A percentile compares a stretch with the other conserved stretches of the same genome.
These are phyloP conservation scores for Sarcodon sp. DNA, from an alignment of 768 basidiomycete genomes.

Conservation along the genomic window DNA sequence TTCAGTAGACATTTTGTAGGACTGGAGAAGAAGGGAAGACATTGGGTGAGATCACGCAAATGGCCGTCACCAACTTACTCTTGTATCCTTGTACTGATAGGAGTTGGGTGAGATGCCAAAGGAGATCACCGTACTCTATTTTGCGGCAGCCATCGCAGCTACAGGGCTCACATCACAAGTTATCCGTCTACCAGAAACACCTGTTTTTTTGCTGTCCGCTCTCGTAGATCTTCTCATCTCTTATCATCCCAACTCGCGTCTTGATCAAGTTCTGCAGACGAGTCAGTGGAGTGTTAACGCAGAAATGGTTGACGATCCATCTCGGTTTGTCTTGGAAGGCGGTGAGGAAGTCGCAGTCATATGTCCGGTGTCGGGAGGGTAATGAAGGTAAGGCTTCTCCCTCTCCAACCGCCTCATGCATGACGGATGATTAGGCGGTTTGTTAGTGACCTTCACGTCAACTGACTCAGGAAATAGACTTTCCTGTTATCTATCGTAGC, in stretches of 20 bases:
- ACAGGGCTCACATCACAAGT: constrained; percentile 43
- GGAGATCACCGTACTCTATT: constrained; percentile 34
- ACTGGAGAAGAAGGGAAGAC: neutral
- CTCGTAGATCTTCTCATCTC: constrained; percentile 38
- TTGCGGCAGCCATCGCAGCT: constrained; percentile 57
- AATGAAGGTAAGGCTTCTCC: neutral
- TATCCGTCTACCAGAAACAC: constrained; percentile 28
- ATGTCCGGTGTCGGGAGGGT: constrained; percentile 75
- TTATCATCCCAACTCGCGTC: constrained; percentile 35
- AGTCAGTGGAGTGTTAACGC: constrained; percentile 74
- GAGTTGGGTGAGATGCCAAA: neutral
- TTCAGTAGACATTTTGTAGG: neutral
- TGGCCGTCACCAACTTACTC: neutral
- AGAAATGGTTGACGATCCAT: constrained; percentile 61
- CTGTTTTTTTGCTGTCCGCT: constrained; percentile 34
- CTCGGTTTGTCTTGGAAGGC: constrained; percentile 35
- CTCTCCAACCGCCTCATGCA: no score
- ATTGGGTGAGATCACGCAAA: neutral
- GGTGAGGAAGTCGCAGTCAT: constrained; percentile 76
- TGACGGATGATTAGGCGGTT: no score
- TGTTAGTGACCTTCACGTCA: no score
- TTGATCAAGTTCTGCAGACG: constrained; percentile 40
- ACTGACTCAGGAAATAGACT: no score
- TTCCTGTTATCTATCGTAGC: no score
- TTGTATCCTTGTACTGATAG: neutral